Evolutionary conservation across 2,329 filamentous ascomycete genomes (phyloP).

Genomic region (Ramularia endophylla): DNA sequence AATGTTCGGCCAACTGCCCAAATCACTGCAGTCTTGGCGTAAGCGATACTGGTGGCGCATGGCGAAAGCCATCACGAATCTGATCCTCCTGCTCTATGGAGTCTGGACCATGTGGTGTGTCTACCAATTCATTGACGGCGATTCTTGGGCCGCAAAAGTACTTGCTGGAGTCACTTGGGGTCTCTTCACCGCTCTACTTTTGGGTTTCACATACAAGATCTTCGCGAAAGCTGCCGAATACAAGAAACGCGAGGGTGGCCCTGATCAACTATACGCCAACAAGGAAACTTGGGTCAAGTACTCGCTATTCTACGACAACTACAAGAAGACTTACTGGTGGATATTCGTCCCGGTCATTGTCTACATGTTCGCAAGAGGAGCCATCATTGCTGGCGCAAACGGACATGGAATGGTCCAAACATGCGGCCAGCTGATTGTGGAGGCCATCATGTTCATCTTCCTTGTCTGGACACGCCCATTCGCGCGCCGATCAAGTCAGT

Average conservation of each 20-base stretch:
- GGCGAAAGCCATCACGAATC: constrained; percentile 77
- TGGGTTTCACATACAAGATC: constrained; percentile 79
- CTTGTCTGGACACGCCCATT: constrained; percentile 83
- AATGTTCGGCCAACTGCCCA: constrained; percentile 79
- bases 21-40: constrained; percentile 74
- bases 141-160: constrained; percentile 86
- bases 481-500: constrained; percentile 77
- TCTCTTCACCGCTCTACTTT: constrained; percentile 74
- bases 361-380: constrained; percentile 87
- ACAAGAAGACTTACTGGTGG: constrained; percentile 96
- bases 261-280: constrained; percentile 71
- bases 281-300: constrained; percentile 93
- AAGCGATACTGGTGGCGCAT: constrained; percentile 96
- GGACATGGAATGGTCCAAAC: constrained; percentile 80
- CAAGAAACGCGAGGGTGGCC: constrained; percentile 69
- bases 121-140: constrained; percentile 88
- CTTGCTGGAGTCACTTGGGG: constrained; percentile 76
- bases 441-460: constrained; percentile 69
- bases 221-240: constrained; percentile 67
- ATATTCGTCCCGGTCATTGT: constrained; percentile 82
- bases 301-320: constrained; percentile 93
- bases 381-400: constrained; percentile 75
- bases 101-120: constrained; percentile 95
- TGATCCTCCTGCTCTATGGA: constrained; percentile 88
- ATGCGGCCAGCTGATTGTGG: constrained; percentile 71